Conservation (phyloP, 176 grass and related monocot species). For the Pontederia paniculata region DNA sequence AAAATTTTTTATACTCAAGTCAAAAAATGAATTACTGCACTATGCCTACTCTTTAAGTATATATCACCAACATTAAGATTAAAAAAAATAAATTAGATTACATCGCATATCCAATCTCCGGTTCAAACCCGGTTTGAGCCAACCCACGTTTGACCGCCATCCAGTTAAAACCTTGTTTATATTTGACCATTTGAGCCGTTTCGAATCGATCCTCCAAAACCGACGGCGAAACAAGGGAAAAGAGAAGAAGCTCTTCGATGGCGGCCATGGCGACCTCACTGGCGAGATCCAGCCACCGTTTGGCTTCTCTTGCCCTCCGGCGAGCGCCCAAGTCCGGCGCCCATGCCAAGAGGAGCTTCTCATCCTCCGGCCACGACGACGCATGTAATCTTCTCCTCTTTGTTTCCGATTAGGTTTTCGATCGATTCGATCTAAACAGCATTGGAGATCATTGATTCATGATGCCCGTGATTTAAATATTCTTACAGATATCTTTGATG, state of each 20-base stretch:
- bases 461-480: not conserved
- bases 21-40: no score
- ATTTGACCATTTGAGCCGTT: no score
- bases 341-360: constrained; percentile 16
- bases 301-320: constrained; percentile 10
- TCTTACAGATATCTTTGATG: not conserved
- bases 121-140: no score
- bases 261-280: constrained; percentile 24
- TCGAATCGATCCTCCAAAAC: no score
- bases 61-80: no score
- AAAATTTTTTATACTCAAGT: no score
- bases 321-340: constrained; percentile 8
- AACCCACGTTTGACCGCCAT: no score
- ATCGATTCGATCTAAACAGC: no score
- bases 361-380: constrained; percentile 46
- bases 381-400: constrained; percentile 10
- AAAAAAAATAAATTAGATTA: no score
- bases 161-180: no score
- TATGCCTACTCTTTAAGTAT: no score
- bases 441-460: not conserved
- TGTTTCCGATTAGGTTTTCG: not conserved
- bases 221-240: not conserved
- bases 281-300: constrained; percentile 29
- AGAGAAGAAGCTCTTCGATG: not conserved
- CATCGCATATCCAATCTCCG: no score